These are phyloP conservation scores for Trichocladium antarcticum DNA, from an alignment of 495 filamentous ascomycete species.

Conservation along the genomic window DNA sequence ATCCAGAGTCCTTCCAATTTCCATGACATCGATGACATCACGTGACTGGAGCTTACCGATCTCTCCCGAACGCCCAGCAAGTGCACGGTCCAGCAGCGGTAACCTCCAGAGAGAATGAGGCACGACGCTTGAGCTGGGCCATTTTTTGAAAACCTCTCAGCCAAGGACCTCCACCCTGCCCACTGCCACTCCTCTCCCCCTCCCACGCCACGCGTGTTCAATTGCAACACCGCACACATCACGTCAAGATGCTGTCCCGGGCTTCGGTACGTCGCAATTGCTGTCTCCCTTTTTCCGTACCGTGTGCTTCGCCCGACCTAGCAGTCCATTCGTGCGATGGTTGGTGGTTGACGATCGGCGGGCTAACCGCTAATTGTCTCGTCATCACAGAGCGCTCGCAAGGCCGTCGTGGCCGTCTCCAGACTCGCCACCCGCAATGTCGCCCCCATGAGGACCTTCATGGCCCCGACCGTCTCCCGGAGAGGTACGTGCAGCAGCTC, in stretches of 20 bases:
- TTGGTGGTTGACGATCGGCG: too few species aligned
- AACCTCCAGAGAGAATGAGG: slow-evolving; percentile 9
- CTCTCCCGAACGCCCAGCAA: slow-evolving; percentile 14
- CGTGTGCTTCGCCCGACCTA: not conserved
- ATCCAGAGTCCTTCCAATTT: too few species aligned
- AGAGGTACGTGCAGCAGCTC: slow-evolving; percentile 47
- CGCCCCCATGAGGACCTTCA: slow-evolving; percentile 68
- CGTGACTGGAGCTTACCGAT: slow-evolving; percentile 13
- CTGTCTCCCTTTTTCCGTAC: not conserved
- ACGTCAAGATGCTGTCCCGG: slow-evolving; percentile 54
- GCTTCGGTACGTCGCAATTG: slow-evolving; percentile 47
- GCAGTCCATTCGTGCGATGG: too few species aligned
- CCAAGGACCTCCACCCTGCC: slow-evolving; percentile 26
- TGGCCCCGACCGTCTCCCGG: slow-evolving; percentile 59
- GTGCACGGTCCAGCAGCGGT: slow-evolving; percentile 10
- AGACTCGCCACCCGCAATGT: slow-evolving; percentile 64
- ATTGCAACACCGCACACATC: slow-evolving; percentile 22
- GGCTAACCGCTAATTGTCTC: slow-evolving; percentile 13
- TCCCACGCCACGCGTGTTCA: slow-evolving; percentile 19
- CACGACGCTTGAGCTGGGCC: slow-evolving; percentile 16
- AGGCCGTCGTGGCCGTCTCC: slow-evolving; percentile 51
- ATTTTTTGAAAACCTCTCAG: slow-evolving; percentile 32
- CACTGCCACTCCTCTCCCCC: not conserved
- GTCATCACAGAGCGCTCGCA: slow-evolving; percentile 51
- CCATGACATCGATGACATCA: not conserved